Conservation (phyloP, 441 rosid species). For the Caryocar brasiliense region DNA sequence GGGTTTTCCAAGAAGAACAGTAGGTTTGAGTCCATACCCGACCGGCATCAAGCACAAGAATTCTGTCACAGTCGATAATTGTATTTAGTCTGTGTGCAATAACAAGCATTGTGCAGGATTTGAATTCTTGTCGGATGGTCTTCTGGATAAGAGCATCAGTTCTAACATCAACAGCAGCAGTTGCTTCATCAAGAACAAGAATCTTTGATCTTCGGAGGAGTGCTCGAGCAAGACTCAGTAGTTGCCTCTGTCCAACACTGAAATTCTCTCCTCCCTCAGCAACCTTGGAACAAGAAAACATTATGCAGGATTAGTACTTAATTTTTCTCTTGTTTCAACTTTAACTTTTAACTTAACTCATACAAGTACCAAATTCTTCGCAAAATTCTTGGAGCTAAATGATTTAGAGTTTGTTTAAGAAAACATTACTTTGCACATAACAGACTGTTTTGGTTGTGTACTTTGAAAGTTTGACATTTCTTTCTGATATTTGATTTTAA, state of each 20-base stretch:
- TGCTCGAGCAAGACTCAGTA: conserved; percentile 89
- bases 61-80: conserved; percentile 70
- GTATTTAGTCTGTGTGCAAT: conserved; percentile 92
- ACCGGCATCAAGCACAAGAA: conserved; percentile 81
- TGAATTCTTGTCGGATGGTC: conserved; percentile 87
- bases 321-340: not conserved
- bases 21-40: conserved; percentile 37
- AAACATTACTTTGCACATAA: not conserved
- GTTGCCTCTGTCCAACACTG: conserved; percentile 94
- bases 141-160: conserved; percentile 87
- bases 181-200: conserved; percentile 97
- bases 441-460: not conserved
- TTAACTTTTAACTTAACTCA: not conserved
- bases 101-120: conserved; percentile 72
- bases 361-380: no score
- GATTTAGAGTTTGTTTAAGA: not conserved
- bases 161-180: conserved; percentile 89
- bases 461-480: not conserved
- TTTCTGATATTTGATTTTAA: not conserved
- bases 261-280: conserved; percentile 90
- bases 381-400: no score
- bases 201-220: conserved; percentile 79
- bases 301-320: not conserved
- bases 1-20: not conserved
- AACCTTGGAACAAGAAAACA: conserved; percentile 36